Percentiles rank a stretch among this genome's conserved stretches.
Evolutionary conservation across 495 filamentous ascomycete genomes (phyloP).

Genomic region (Acidiella bohemica): DNA sequence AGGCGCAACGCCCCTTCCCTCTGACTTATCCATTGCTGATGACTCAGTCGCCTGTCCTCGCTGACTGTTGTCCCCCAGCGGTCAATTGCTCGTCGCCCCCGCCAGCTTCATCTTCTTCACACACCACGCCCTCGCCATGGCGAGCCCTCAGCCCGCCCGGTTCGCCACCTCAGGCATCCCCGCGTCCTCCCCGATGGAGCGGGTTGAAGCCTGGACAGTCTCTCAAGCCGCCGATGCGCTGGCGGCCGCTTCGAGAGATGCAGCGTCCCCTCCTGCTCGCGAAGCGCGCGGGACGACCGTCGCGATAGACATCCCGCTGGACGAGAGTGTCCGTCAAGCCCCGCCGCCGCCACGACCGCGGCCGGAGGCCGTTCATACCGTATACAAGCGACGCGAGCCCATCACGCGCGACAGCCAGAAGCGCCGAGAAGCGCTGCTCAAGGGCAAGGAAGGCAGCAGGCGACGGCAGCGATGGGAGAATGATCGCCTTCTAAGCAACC

Average conservation of each 20-base stretch:
- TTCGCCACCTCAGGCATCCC: no score
- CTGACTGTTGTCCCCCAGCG: no score
- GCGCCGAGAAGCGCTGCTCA: slow-evolving; percentile 65
- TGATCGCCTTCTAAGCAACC: slow-evolving; percentile 75
- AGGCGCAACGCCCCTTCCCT: no score
- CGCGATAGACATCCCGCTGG: slow-evolving; percentile 31
- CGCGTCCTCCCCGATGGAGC: slow-evolving; percentile 9
- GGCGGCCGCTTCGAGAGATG: slow-evolving; percentile 2
- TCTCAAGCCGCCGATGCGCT: slow-evolving; percentile 13
- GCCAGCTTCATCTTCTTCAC: no score
- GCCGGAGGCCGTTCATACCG: slow-evolving; percentile 9
- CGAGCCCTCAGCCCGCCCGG: no score
- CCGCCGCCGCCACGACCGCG: not conserved
- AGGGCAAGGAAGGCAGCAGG: slow-evolving; percentile 84
- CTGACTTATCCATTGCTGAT: no score
- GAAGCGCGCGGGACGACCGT: slow-evolving; percentile 21
- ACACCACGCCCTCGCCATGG: no score
- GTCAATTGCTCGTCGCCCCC: no score
- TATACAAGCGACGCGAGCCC: slow-evolving; percentile 22
- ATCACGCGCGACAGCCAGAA: slow-evolving; percentile 48
- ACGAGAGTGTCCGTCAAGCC: slow-evolving; percentile 16
- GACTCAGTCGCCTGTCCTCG: no score
- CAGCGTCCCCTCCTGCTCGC: not conserved
- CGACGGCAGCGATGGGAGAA: slow-evolving; percentile 90
- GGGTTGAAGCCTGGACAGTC: slow-evolving; percentile 21